Conservation (phyloP, 257 asterid species). For the Voacanga thouarsii region DNA sequence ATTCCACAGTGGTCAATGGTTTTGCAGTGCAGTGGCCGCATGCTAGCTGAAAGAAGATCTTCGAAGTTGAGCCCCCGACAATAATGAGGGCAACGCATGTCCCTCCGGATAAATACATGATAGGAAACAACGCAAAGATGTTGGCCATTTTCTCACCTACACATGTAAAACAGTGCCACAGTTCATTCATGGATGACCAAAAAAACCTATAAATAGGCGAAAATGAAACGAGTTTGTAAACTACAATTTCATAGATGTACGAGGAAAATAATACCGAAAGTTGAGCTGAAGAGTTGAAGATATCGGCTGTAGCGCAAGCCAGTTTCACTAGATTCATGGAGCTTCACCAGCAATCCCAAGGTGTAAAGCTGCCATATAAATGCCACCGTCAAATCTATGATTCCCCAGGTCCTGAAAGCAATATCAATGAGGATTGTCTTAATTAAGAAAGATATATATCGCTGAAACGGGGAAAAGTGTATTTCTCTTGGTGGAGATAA, state of each 20-base stretch:
- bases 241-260: too few relatives aligned
- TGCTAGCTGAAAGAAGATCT: constrained; percentile 50
- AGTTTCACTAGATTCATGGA: constrained; percentile 43
- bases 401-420: constrained; percentile 52
- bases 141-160: constrained; percentile 68
- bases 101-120: constrained; percentile 83
- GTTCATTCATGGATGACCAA: too few relatives aligned
- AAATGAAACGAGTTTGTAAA: too few relatives aligned
- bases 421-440: background rate
- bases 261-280: constrained; percentile 38
- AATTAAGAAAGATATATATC: background rate
- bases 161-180: too few relatives aligned
- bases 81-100: constrained; percentile 74
- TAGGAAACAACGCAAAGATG: constrained; percentile 62
- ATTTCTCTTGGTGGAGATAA: background rate
- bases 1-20: constrained; percentile 43
- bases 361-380: constrained; percentile 63
- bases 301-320: constrained; percentile 56
- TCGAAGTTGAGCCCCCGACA: constrained; percentile 71
- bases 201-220: too few relatives aligned
- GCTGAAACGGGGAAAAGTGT: background rate
- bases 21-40: constrained; percentile 21
- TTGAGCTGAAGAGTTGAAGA: constrained; percentile 37
- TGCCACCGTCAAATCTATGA: constrained; percentile 21
- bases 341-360: constrained; percentile 47